phyloP scores from a whole-genome alignment of 2,329 filamentous ascomycete genomes.

The Diatrype stigma region DNA sequence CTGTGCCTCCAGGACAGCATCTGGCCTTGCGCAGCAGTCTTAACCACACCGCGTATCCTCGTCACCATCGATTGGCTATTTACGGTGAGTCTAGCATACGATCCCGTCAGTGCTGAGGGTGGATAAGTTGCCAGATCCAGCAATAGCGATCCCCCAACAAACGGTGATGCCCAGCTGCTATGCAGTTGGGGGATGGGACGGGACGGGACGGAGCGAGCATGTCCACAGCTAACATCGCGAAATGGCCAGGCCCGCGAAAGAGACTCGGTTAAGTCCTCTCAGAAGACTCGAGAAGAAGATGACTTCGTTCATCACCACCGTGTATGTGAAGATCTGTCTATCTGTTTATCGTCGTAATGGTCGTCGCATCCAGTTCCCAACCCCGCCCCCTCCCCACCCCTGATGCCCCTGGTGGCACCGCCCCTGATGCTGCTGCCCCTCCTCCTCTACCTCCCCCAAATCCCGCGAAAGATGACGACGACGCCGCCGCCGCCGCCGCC shows the following conservation, averaged over 20 bases:
- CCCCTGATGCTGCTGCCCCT: too few species aligned
- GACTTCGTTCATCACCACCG: conserved; percentile 75
- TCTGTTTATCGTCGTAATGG: conserved; percentile 14
- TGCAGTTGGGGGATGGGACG: not conserved
- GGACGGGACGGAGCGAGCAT: not conserved
- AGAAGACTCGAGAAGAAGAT: conserved; percentile 40
- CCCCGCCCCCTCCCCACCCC: conserved; percentile 15
- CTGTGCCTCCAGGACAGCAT: not conserved
- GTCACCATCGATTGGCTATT: too few species aligned
- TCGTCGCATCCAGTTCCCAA: conserved; percentile 16
- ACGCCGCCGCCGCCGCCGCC: too few species aligned
- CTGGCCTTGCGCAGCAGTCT: not conserved
- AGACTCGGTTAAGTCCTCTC: conserved; percentile 10
- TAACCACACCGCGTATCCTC: not conserved
- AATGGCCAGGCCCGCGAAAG: conserved; percentile 20
- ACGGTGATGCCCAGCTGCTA: not conserved
- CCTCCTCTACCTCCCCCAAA: too few species aligned
- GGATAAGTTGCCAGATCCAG: not conserved
- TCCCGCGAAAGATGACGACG: too few species aligned
- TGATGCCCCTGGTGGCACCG: too few species aligned
- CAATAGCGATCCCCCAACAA: not conserved
- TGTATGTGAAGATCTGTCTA: conserved; percentile 22
- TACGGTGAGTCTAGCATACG: too few species aligned
- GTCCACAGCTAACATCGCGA: conserved; percentile 20
- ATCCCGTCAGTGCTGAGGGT: too few species aligned